Evolutionary conservation across 176 grass and related monocot genomes (phyloP), one percentile per base, ranked within the genome.

Genomic region (Carex parvula): DNA sequence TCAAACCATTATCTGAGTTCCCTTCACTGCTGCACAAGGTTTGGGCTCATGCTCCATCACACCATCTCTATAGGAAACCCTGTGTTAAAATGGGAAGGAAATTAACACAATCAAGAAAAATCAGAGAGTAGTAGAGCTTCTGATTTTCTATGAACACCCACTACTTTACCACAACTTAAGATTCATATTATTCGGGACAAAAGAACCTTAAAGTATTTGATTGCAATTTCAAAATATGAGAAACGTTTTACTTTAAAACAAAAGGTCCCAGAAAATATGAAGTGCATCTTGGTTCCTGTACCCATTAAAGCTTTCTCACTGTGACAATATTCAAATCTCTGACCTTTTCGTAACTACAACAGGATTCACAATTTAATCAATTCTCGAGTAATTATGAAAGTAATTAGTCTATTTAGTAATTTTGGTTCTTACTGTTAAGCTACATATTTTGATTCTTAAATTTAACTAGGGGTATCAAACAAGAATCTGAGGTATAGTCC

Each of bases 1-100:
- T 41, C 50, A 37, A 70, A 93, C 95, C 95, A 93, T 93, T 84
- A 98, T 67, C 84, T 98, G 95, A 87, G 92, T 98, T 86, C 92
- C 92, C 88, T 93, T 98, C 78, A 98, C 95, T 8, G 92, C 95
- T 83, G 95, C 95, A 81, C 92, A 98, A 62, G 92, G 92, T 87
- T 90, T 94, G 54, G 95, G 92, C 67, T 93, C 92, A 82, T 86
- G 87, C 88, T 94, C 95, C 89, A 98, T 98, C 11, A 91, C 86
- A 63, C 95, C 95, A 86, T 94, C 95, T 88, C 89, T 98, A 73
- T 98, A 98, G 54, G 88, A 93, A 81, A 90, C 89, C 74, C 95
- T 93, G 87, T 82, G 14, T 64, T 26, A 24, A 37, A 59, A 81
- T 56, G 30, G 17, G 66, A 1, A 29, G 1, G 32, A 50, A 64